phyloP scores from a whole-genome alignment of 441 rosid genomes.

The Adansonia grandidieri region DNA sequence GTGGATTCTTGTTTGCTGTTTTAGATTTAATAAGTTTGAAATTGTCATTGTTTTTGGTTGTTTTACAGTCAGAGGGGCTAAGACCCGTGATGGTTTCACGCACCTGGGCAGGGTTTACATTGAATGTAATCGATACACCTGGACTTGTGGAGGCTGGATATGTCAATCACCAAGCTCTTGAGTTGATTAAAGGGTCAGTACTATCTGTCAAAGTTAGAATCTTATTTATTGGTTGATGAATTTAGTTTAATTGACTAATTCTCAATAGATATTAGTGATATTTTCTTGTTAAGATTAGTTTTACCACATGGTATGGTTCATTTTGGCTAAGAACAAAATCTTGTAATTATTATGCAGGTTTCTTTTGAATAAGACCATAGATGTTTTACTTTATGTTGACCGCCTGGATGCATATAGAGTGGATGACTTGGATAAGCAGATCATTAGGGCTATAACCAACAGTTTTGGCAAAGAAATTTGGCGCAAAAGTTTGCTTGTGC shows the following conservation, averaged over 20 bases:
- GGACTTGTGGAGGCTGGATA: slow-evolving; percentile 97
- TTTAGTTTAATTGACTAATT: not conserved
- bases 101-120: slow-evolving; percentile 71
- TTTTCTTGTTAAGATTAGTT: not conserved
- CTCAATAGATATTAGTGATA: not conserved
- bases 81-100: slow-evolving; percentile 93
- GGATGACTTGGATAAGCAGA: slow-evolving; percentile 88
- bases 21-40: not conserved
- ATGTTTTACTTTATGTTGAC: slow-evolving; percentile 85
- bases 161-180: slow-evolving; percentile 86
- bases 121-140: slow-evolving; percentile 83
- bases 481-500: slow-evolving; percentile 76
- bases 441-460: slow-evolving; percentile 67
- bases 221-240: not conserved
- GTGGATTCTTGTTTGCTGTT: not conserved
- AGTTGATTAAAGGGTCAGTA: slow-evolving; percentile 77
- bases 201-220: slow-evolving; percentile 9
- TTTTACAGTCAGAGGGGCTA: slow-evolving; percentile 66
- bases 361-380: slow-evolving; percentile 81
- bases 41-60: slow-evolving; percentile 16
- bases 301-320: not conserved
- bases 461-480: slow-evolving; percentile 88
- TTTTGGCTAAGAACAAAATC: slow-evolving; percentile 7
- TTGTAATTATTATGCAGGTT: slow-evolving; percentile 51
- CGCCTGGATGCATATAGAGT: slow-evolving; percentile 96